Percentiles rank a stretch among this genome's conserved stretches.
phyloP scores from a whole-genome alignment of 768 basidiomycete genomes.

The Dioszegia crocea region DNA sequence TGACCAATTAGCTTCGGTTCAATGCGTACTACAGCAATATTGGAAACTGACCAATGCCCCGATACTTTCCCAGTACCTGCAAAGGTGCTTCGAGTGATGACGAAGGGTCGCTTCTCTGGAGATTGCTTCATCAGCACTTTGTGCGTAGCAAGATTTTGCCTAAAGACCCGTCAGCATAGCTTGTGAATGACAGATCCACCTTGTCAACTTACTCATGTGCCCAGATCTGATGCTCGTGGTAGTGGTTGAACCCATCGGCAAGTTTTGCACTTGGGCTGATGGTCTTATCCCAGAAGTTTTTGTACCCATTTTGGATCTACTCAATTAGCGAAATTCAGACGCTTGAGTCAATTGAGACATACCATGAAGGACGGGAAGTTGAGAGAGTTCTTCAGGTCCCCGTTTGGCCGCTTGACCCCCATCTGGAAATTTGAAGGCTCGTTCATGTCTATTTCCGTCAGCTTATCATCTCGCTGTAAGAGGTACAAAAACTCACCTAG shows the following conservation, averaged over 20 bases:
- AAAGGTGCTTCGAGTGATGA: conserved; percentile 46
- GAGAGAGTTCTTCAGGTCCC: not conserved
- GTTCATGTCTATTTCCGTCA: conserved; percentile 4
- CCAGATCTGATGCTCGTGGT: conserved; percentile 9
- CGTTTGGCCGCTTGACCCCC: not conserved
- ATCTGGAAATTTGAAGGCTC: conserved; percentile 9
- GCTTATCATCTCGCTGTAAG: too few relatives aligned
- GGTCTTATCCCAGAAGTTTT: conserved; percentile 9
- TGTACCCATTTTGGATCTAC: conserved; percentile 6
- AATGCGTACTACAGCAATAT: not conserved
- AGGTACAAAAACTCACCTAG: not conserved
- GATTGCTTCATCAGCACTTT: conserved; percentile 2
- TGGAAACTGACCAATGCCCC: conserved; percentile 3
- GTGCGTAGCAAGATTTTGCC: conserved; percentile 8
- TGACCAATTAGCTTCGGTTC: conserved; percentile 11
- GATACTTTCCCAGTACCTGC: conserved; percentile 25
- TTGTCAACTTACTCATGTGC: not conserved
- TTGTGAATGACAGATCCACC: not conserved
- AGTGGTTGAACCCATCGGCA: conserved; percentile 9
- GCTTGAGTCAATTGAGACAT: not conserved
- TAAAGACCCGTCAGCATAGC: not conserved
- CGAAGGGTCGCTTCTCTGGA: conserved; percentile 53
- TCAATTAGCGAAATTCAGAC: not conserved
- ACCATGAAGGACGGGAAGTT: conserved; percentile 5
- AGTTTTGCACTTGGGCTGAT: conserved; percentile 6